Percentiles rank a stretch among this genome's conserved stretches.
These are phyloP conservation scores for Helenozyma rhizophorensis DNA, from an alignment of 805 yeast species.

Conservation along the genomic window DNA sequence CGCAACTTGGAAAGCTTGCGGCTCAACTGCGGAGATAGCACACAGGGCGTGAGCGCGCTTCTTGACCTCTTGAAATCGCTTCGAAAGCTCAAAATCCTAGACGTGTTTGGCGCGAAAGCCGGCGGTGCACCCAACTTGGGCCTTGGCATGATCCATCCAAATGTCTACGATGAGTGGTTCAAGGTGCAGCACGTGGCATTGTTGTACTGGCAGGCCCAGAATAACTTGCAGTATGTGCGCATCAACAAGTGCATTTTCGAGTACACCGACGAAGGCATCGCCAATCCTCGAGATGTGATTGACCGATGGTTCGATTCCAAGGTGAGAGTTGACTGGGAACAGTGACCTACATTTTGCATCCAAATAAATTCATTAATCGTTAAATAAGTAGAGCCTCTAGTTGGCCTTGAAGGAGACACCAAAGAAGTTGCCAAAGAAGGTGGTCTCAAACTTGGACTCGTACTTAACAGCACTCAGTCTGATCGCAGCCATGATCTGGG, in stretches of 20 bases:
- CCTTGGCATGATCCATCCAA: slow-evolving; percentile 48
- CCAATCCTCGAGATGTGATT: slow-evolving; percentile 42
- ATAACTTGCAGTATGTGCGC: slow-evolving; percentile 36
- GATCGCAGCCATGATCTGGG: slow-evolving; percentile 42
- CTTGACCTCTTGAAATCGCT: slow-evolving; percentile 21
- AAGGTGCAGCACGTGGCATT: slow-evolving; percentile 52
- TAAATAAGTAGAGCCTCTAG: slow-evolving; percentile 3
- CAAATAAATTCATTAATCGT: slow-evolving; percentile 5
- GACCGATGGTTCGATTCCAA: slow-evolving; percentile 43
- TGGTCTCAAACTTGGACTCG: slow-evolving; percentile 38
- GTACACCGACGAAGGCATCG: slow-evolving; percentile 15
- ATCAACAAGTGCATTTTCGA: slow-evolving; percentile 50
- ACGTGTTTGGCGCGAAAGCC: slow-evolving; percentile 47
- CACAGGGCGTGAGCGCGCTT: slow-evolving; percentile 10
- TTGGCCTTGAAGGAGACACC: slow-evolving; percentile 20
- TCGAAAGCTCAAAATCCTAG: slow-evolving; percentile 28
- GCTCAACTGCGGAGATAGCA: slow-evolving; percentile 30
- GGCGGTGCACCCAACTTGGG: slow-evolving; percentile 55
- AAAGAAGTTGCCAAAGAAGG: slow-evolving; percentile 39
- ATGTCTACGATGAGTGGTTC: slow-evolving; percentile 54
- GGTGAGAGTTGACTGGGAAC: slow-evolving; percentile 17
- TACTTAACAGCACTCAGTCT: slow-evolving; percentile 28
- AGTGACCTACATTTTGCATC: too few relatives aligned
- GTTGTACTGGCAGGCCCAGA: slow-evolving; percentile 28
- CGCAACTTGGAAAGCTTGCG: slow-evolving; percentile 33